Evolutionary conservation across 163 green algal genomes (phyloP).

Genomic region (Scenedesmus sp.): DNA sequence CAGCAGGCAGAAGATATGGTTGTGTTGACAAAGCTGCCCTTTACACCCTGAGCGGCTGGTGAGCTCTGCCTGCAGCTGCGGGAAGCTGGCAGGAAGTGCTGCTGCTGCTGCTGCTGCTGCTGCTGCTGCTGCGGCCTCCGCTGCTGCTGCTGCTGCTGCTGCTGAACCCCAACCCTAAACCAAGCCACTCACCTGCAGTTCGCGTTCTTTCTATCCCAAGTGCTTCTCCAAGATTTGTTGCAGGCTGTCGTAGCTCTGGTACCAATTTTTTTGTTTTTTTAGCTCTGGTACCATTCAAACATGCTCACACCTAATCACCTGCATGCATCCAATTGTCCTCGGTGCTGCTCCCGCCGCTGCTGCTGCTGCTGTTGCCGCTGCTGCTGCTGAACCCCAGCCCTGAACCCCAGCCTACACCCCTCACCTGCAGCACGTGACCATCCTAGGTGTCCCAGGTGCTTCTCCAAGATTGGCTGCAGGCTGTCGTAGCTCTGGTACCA

Average conservation of each 20-base stretch:
- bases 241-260: neutral
- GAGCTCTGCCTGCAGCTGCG: neutral
- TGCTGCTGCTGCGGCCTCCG: neutral
- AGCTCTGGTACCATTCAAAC: too few species aligned
- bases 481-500: constrained; percentile 60
- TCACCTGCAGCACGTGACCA: constrained; percentile 54
- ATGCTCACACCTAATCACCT: too few species aligned
- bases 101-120: neutral
- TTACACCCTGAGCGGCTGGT: neutral
- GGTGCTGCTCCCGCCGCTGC: neutral
- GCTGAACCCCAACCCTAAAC: too few species aligned
- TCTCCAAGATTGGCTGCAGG: constrained; percentile 49
- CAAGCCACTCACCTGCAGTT: neutral
- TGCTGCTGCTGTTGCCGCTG: constrained; percentile 4
- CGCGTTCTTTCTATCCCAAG: neutral
- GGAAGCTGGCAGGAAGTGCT: neutral
- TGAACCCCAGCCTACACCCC: too few species aligned
- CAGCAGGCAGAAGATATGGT: neutral
- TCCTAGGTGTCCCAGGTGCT: constrained; percentile 24
- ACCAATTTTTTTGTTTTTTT: too few species aligned
- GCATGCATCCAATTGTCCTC: too few species aligned
- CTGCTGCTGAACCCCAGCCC: neutral
- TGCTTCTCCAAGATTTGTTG: neutral
- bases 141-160: constrained; percentile 13
- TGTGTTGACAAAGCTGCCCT: neutral